Evolutionary conservation across 768 basidiomycete species (phyloP), one percentile per base, ranked within the genome.

Genomic region (Phylloporus sp.): DNA sequence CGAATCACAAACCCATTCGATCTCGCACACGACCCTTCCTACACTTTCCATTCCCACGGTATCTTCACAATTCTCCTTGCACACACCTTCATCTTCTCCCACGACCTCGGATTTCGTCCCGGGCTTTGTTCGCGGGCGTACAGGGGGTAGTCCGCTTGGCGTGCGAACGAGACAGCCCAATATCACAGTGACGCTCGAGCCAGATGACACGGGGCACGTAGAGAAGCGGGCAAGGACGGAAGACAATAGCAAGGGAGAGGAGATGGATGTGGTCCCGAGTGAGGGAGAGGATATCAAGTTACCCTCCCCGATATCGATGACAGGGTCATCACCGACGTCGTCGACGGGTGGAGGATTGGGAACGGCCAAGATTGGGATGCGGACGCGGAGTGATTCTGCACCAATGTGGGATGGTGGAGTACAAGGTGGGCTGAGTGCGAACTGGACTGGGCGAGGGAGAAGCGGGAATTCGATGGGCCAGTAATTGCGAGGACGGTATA

Each of bases 141-240:
- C 64, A 2, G 69, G 72, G 31, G 67, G 62, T 40, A 69, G 65
- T 59, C 70, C 53, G 29, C 54, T 58, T n/a, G 52, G 53, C 2
- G 66, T 68, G 50, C 58, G 55, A 13, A 26, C 29, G 50, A 59
- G 42, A 55, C 65, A 60, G 29, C 70, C 54, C n/a, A 71, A 56
- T 46, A 74, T 57, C 36, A 63, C 40, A 27, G 63, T 72, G 22
- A 63, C 70, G 20, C 42, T 60, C 41, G 60, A 72, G 6, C 57
- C 53, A 26, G 47, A 66, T 31, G 53, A 61, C 29, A 40, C 63
- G 5, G 51, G 60, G 18, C 53, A 57, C 32, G 52, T 59, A 20
- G 56, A 65, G 26, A 70, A 70, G 45, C 61, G 65, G 10, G 62
- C 60, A 18, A 53, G 59, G 6, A 58, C 62, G 3, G 62, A 59